Evolutionary conservation across 495 filamentous ascomycete species (phyloP).

Genomic region (Aspergillus asperescens): DNA sequence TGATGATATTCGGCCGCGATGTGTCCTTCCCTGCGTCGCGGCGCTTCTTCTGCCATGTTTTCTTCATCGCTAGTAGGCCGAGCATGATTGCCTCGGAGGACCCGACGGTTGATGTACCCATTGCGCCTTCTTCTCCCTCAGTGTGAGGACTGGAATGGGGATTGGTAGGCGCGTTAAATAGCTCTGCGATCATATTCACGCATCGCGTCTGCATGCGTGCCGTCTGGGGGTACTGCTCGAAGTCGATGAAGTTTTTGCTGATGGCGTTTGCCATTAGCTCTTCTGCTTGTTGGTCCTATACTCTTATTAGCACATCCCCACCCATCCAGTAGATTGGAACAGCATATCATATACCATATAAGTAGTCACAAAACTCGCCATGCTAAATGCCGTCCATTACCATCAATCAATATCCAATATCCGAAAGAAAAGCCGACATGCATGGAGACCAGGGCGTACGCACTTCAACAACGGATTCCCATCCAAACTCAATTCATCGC

Average conservation of each 20-base stretch:
- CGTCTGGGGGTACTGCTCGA: conserved; percentile 78
- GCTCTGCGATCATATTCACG: conserved; percentile 80
- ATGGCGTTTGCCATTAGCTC: conserved; percentile 79
- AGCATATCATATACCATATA: conserved; percentile 62
- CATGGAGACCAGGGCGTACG: conserved; percentile 14
- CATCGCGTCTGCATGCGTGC: conserved; percentile 85
- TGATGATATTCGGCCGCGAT: conserved; percentile 79
- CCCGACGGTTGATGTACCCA: conserved; percentile 83
- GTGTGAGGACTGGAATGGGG: conserved; percentile 38
- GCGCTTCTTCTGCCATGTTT: conserved; percentile 82
- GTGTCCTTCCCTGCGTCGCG: conserved; percentile 68
- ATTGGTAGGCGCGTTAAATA: conserved; percentile 63
- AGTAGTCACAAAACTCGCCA: conserved; percentile 79
- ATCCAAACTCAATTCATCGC: conserved; percentile 77
- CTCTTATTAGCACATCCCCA: neutral
- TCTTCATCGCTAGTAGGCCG: conserved; percentile 88
- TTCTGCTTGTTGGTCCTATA: conserved; percentile 74
- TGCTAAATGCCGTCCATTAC: conserved; percentile 34
- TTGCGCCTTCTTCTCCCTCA: conserved; percentile 36
- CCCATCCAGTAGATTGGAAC: neutral
- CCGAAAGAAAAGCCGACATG: neutral
- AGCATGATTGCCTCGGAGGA: conserved; percentile 91
- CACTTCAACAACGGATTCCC: conserved; percentile 81
- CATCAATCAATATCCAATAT: neutral
- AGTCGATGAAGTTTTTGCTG: conserved; percentile 86